Evolutionary conservation across 352 stramenopile genomes (phyloP), one percentile per base, ranked within the genome.

Genomic region (Pythium volutum): DNA sequence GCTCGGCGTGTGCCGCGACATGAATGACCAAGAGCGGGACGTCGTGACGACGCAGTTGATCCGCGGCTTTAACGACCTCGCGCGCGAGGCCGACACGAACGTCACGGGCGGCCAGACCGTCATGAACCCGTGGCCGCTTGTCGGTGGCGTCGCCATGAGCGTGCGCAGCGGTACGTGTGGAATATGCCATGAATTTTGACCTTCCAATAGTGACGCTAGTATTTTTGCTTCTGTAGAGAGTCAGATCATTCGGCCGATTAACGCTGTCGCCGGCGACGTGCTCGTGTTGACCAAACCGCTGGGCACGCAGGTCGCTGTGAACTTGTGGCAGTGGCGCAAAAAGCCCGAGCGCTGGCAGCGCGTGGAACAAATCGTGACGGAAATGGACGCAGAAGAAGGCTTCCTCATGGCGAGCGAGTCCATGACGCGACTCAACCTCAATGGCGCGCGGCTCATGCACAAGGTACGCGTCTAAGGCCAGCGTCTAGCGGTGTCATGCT

Each of bases 121-220:
- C 49, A 89, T 97, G 73, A 98, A 98, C 76, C 93, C 93, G 31
- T 98, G 95, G 95, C 91, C 93, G 20, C 95, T 98, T 54, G 96
- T 98, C 63, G 95, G 95, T 27, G 95, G 95, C 54, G 89, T 97
- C 31, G 93, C 93, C 0, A 98, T 96, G 83, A 90, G 80, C 55
- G 83, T 93, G 7, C 83, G 83, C 34, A 89, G 77, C 27, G 82
- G 82, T 92, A 45, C n/a, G 70, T 72, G 7, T 7, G 16, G n/a
- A n/a, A n/a, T n/a, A n/a, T n/a, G n/a, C n/a, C n/a, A n/a, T n/a
- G n/a, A n/a, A n/a, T n/a, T n/a, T n/a, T n/a, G n/a, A n/a, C n/a
- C n/a, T n/a, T n/a, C n/a, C n/a, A n/a, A n/a, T n/a, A n/a, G n/a
- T n/a, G n/a, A 11, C 31, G 31, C 31, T 0, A 8, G 31, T 36